A percentile compares a stretch with the other conserved stretches of the same genome.
These are phyloP conservation scores for Meyerozyma guilliermondii DNA, from an alignment of 1,139 yeast genomes.

Conservation along the genomic window DNA sequence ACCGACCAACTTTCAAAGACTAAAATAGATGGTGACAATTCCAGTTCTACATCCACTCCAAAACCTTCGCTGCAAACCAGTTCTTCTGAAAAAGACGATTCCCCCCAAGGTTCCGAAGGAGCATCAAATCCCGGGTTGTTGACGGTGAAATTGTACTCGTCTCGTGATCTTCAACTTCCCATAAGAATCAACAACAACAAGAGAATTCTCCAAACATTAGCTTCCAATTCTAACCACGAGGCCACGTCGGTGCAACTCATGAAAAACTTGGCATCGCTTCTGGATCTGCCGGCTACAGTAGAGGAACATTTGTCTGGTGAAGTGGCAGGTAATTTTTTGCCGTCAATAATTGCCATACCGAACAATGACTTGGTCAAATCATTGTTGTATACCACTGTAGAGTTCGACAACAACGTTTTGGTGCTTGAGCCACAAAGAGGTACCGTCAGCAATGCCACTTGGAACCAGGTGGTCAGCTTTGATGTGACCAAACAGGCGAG, in stretches of 20 bases:
- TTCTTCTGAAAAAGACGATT: not conserved
- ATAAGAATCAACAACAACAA: constrained; percentile 50
- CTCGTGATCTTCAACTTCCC: constrained; percentile 59
- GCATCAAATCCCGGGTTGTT: constrained; percentile 56
- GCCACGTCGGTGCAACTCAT: constrained; percentile 32
- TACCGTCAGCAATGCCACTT: constrained; percentile 46
- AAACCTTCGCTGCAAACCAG: not conserved
- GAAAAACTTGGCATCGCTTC: constrained; percentile 24
- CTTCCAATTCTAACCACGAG: constrained; percentile 41
- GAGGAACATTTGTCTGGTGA: constrained; percentile 25
- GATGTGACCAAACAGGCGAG: constrained; percentile 67
- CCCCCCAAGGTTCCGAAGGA: not conserved
- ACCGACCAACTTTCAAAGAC: constrained; percentile 13
- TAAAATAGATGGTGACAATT: not conserved
- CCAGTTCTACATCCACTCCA: constrained; percentile 1
- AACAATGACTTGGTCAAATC: constrained; percentile 46
- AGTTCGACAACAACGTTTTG: constrained; percentile 77
- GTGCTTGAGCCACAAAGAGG: constrained; percentile 80
- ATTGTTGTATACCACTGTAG: constrained; percentile 63
- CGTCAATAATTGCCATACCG: constrained; percentile 65
- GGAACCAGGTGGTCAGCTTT: constrained; percentile 87
- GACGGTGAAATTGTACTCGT: constrained; percentile 64
- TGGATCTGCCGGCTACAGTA: constrained; percentile 7
- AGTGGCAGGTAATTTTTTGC: constrained; percentile 46
- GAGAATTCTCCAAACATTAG: constrained; percentile 48